These are phyloP conservation scores for Globisporangium nunn DNA, from an alignment of 352 stramenopile genomes.

Conservation along the genomic window DNA sequence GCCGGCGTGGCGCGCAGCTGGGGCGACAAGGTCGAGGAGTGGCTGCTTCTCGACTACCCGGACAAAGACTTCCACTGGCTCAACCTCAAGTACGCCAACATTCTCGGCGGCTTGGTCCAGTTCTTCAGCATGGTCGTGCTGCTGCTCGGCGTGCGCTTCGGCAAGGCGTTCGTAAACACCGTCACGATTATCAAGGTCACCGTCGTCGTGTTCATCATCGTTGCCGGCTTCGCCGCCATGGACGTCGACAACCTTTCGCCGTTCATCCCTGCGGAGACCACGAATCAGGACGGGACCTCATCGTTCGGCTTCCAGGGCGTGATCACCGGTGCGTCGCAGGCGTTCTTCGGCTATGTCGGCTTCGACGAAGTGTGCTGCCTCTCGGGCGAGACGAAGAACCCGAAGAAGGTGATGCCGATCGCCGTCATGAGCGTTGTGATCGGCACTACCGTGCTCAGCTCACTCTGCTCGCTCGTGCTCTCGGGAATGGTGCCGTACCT, in stretches of 20 bases:
- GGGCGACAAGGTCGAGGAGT: constrained; percentile 86
- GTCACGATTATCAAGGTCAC: constrained; percentile 64
- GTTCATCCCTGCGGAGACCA: constrained; percentile 50
- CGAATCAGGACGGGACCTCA: constrained; percentile 16
- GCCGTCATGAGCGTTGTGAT: constrained; percentile 75
- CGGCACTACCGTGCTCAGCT: constrained; percentile 58
- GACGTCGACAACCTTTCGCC: constrained; percentile 74
- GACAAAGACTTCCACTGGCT: constrained; percentile 38
- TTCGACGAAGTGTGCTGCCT: constrained; percentile 93
- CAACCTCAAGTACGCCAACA: constrained; percentile 43
- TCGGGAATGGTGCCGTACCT: constrained; percentile 67
- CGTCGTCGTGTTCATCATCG: constrained; percentile 88
- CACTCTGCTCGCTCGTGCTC: constrained; percentile 79
- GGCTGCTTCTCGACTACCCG: constrained; percentile 33
- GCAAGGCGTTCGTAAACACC: constrained; percentile 84
- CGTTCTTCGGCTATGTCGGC: constrained; percentile 92
- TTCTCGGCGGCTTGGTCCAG: constrained; percentile 50
- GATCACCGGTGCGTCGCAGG: constrained; percentile 75
- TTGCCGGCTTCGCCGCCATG: constrained; percentile 76
- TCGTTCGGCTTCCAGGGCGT: constrained; percentile 56
- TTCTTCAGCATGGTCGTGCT: constrained; percentile 59
- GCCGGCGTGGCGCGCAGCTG: constrained; percentile 89
- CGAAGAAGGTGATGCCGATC: constrained; percentile 68
- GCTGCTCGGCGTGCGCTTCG: constrained; percentile 72
- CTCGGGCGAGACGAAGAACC: constrained; percentile 71